Evolutionary conservation across 2,329 filamentous ascomycete species (phyloP).

Genomic region (Colletotrichum destructivum): DNA sequence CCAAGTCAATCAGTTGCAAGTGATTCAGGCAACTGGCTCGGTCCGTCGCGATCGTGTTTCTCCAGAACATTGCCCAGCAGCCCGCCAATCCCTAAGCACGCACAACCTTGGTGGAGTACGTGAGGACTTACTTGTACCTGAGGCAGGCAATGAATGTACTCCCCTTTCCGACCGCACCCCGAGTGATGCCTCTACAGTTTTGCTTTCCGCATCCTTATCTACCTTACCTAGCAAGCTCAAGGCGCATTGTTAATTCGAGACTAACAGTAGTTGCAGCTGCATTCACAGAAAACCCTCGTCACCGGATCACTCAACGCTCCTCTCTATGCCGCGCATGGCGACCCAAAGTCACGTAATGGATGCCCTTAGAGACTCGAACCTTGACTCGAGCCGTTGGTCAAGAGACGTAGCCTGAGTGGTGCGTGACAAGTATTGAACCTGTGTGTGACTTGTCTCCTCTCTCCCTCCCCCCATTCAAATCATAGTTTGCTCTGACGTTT

Average conservation of each 20-base stretch:
- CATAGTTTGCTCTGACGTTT: conserved; percentile 31
- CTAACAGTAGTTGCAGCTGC: conserved; percentile 10
- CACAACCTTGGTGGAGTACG: too few species aligned
- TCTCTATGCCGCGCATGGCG: conserved; percentile 11
- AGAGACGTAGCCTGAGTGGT: not conserved
- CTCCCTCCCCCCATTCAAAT: not conserved
- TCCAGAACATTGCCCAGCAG: too few species aligned
- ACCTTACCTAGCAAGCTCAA: not conserved
- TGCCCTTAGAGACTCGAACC: not conserved
- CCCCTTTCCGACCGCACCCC: conserved; percentile 3
- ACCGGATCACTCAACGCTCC: conserved; percentile 19
- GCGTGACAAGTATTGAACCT: not conserved
- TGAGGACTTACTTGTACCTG: too few species aligned
- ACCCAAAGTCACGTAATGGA: not conserved
- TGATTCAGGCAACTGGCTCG: too few species aligned
- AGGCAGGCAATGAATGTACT: too few species aligned
- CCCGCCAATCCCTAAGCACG: too few species aligned
- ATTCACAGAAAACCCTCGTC: conserved; percentile 13
- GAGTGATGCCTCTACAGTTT: too few species aligned
- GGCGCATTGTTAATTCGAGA: conserved; percentile 4
- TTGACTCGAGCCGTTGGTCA: conserved; percentile 19
- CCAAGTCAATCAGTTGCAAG: too few species aligned
- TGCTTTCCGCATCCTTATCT: not conserved
- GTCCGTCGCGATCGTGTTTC: too few species aligned
- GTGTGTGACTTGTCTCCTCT: conserved; percentile 16